Percentiles rank a stretch among this genome's conserved stretches.
These are phyloP conservation scores for Fagus crenata DNA, from an alignment of 306 rosid species.

Conservation along the genomic window DNA sequence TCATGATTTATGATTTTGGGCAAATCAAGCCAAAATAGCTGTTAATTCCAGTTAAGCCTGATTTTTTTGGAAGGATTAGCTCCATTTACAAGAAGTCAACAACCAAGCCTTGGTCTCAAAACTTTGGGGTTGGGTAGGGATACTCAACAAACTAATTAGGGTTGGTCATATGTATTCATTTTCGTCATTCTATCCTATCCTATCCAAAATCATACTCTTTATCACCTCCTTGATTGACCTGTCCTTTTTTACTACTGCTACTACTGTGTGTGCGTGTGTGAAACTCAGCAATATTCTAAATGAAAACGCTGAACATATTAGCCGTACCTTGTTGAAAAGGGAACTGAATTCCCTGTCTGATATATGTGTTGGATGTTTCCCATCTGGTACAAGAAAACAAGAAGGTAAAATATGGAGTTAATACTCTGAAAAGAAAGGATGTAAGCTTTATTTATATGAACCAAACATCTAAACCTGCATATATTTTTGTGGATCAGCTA, in stretches of 20 bases:
- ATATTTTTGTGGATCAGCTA: constrained; percentile 50
- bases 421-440: background rate
- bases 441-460: constrained; percentile 18
- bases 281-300: background rate
- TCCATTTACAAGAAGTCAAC: no score
- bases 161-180: no score
- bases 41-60: background rate
- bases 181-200: no score
- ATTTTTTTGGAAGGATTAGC: no score
- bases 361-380: background rate
- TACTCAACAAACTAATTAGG: no score
- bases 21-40: background rate
- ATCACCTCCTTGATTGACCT: no score
- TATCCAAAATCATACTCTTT: no score
- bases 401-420: constrained; percentile 4
- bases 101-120: no score
- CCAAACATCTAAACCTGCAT: constrained; percentile 52
- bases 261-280: background rate
- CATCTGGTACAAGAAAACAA: constrained; percentile 19
- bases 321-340: constrained; percentile 13
- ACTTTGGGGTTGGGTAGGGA: no score
- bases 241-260: no score
- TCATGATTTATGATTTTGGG: background rate
- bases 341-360: constrained; percentile 9
- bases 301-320: background rate